A percentile compares a stretch with the other conserved stretches of the same genome.
These are phyloP conservation scores for Xylariaceae sp. DNA, from an alignment of 2,329 filamentous ascomycete genomes.

Conservation along the genomic window DNA sequence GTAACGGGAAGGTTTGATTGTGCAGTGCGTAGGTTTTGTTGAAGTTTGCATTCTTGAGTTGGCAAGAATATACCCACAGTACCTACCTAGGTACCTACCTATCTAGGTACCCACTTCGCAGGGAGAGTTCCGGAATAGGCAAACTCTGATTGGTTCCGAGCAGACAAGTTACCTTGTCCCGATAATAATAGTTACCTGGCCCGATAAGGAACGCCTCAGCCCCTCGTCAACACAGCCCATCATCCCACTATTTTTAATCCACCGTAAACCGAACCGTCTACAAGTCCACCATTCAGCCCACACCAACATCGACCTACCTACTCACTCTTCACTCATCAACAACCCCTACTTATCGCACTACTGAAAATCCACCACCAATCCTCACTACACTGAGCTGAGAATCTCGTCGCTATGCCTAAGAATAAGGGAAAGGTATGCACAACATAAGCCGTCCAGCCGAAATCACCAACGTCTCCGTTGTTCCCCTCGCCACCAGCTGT, in stretches of 20 bases:
- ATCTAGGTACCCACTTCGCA: no score
- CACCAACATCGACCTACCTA: background rate
- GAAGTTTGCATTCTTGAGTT: no score
- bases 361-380: background rate
- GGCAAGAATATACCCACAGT: no score
- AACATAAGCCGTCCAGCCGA: conserved; percentile 1
- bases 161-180: background rate
- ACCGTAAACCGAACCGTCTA: background rate
- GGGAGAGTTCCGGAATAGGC: background rate
- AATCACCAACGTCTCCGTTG: conserved; percentile 10
- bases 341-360: background rate
- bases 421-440: conserved; percentile 92
- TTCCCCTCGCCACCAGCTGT: conserved; percentile 1
- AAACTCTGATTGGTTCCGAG: background rate
- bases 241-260: conserved; percentile 14
- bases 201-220: conserved; percentile 10
- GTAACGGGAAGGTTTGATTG: no score
- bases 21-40: no score
- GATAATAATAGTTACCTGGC: background rate
- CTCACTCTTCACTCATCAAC: background rate
- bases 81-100: no score
- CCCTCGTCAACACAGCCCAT: conserved; percentile 20
- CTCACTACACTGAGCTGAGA: conserved; percentile 11
- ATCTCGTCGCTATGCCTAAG: conserved; percentile 72
- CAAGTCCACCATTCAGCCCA: background rate